Evolutionary conservation across 1,284 basidiomycete genomes (phyloP).

Genomic region (Ceratobasidium sp.): DNA sequence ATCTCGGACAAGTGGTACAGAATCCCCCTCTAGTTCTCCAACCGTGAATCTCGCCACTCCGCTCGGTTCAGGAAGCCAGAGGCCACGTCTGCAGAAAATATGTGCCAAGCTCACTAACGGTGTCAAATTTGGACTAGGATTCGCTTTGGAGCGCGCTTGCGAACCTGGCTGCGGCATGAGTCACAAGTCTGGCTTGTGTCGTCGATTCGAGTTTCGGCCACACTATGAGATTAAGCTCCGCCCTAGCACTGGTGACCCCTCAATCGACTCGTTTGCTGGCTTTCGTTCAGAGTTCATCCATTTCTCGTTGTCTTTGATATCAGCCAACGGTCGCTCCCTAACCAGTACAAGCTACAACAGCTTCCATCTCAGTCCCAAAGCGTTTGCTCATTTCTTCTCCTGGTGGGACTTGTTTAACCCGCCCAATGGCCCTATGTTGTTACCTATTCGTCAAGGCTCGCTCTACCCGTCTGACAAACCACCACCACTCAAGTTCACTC

Average conservation of each 20-base stretch:
- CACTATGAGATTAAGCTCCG: conserved; percentile 83
- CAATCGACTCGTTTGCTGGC: conserved; percentile 81
- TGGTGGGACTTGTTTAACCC: conserved; percentile 85
- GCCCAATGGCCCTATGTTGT: conserved; percentile 72
- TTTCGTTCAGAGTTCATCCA: conserved; percentile 97
- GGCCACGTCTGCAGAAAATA: conserved; percentile 57
- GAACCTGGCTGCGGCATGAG: conserved; percentile 73
- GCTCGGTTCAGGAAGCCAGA: neutral
- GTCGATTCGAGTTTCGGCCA: conserved; percentile 82
- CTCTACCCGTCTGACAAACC: conserved; percentile 78
- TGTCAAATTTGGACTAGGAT: conserved; percentile 90
- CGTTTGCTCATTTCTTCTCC: conserved; percentile 90
- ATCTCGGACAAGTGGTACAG: conserved; percentile 43
- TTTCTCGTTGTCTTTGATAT: conserved; percentile 87
- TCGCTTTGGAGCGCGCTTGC: conserved; percentile 87
- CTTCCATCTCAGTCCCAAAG: conserved; percentile 87
- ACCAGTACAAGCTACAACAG: conserved; percentile 65
- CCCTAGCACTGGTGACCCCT: conserved; percentile 45
- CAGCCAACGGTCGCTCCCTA: conserved; percentile 58
- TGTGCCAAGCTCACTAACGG: conserved; percentile 89
- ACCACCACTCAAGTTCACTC: conserved; percentile 88
- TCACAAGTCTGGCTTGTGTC: conserved; percentile 80
- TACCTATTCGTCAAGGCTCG: conserved; percentile 88
- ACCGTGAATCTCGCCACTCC: conserved; percentile 7
- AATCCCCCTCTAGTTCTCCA: conserved; percentile 7